Evolutionary conservation across 2,329 filamentous ascomycete species (phyloP).

Genomic region (Magnaporthiopsis rhizophila): DNA sequence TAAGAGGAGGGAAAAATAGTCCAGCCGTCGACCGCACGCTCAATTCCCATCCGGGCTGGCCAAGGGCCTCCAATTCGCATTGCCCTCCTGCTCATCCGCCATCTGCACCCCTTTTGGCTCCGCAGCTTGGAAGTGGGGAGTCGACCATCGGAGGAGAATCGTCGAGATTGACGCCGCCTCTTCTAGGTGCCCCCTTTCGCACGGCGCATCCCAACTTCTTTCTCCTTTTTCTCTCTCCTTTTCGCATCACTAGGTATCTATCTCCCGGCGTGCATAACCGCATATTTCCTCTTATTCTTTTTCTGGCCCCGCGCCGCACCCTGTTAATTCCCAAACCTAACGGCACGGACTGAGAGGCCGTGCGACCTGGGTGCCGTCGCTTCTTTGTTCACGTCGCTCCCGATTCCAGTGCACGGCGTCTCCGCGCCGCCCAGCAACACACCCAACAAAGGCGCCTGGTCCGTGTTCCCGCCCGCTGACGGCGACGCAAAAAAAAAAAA

Average conservation of each 20-base stretch:
- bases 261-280: background rate
- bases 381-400: background rate
- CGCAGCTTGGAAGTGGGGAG: background rate
- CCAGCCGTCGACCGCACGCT: background rate
- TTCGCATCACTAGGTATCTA: background rate
- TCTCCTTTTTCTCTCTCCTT: background rate
- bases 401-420: background rate
- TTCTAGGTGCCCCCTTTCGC: background rate
- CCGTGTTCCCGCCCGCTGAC: background rate
- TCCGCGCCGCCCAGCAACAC: background rate
- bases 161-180: background rate
- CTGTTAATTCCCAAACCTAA: background rate
- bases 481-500: background rate
- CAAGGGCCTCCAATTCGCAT: background rate
- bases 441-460: background rate
- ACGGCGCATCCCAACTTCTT: background rate
- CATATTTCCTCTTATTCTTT: background rate
- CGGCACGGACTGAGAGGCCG: background rate
- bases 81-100: background rate
- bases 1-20: background rate
- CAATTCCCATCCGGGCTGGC: background rate
- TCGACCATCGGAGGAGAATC: background rate
- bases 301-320: no score
- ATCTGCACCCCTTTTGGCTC: background rate
- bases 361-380: background rate